phyloP scores from a whole-genome alignment of 345 rosid genomes.

The Brassica carinata region DNA sequence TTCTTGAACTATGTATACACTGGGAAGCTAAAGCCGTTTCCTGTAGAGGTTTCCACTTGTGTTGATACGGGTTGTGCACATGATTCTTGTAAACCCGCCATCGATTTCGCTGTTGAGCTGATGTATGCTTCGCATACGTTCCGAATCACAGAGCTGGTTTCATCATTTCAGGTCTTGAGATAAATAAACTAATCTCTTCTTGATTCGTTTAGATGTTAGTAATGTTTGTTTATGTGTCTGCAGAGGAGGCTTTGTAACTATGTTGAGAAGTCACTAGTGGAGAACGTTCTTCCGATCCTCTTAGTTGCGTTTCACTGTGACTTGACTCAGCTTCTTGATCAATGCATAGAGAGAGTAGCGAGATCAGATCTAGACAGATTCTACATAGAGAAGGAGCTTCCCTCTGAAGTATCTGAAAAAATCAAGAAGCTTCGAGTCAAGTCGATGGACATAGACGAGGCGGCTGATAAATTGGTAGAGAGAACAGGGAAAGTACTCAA shows the following conservation, averaged over 20 bases:
- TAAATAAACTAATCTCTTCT: neutral
- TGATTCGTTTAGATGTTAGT: neutral
- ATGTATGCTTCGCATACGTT: slow-evolving; percentile 80
- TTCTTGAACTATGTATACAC: slow-evolving; percentile 77
- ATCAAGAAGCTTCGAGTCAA: slow-evolving; percentile 57
- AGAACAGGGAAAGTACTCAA: slow-evolving; percentile 74
- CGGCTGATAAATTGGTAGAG: slow-evolving; percentile 56
- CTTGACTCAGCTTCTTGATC: slow-evolving; percentile 62
- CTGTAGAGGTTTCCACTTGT: slow-evolving; percentile 78
- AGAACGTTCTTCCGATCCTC: slow-evolving; percentile 80
- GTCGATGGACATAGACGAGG: slow-evolving; percentile 27
- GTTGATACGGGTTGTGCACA: slow-evolving; percentile 70
- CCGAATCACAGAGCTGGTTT: slow-evolving; percentile 72
- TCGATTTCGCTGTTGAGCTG: slow-evolving; percentile 78
- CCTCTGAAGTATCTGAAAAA: slow-evolving; percentile 58
- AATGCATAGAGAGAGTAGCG: slow-evolving; percentile 82
- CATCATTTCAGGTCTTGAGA: slow-evolving; percentile 73
- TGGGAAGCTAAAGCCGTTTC: slow-evolving; percentile 75
- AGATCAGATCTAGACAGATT: slow-evolving; percentile 73
- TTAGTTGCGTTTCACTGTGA: slow-evolving; percentile 84
- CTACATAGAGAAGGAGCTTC: slow-evolving; percentile 82
- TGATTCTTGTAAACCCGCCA: slow-evolving; percentile 87
- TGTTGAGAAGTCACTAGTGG: slow-evolving; percentile 73
- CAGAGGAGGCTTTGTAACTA: slow-evolving; percentile 78
- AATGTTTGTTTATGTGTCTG: slow-evolving; percentile 35